These are phyloP conservation scores for Mortierella hygrophila DNA, from an alignment of 192 early-diverging fungal genomes.

Conservation along the genomic window DNA sequence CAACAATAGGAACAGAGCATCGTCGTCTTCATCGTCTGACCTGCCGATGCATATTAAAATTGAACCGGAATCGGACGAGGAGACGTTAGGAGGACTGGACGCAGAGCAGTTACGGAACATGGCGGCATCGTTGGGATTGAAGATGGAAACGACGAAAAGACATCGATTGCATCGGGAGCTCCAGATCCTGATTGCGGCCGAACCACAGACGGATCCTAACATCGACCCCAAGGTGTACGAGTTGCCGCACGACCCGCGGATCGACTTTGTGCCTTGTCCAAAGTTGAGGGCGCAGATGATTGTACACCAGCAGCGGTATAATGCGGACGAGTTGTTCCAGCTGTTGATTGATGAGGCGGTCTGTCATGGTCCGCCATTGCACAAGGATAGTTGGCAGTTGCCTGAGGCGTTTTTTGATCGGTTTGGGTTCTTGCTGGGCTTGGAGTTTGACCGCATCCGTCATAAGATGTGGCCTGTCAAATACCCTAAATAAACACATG, in stretches of 20 bases:
- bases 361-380: slow-evolving; percentile 52
- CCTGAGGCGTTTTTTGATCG: slow-evolving; percentile 54
- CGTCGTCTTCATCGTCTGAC: background rate
- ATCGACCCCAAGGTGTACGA: slow-evolving; percentile 50
- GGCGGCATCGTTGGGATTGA: slow-evolving; percentile 5
- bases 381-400: slow-evolving; percentile 52
- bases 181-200: slow-evolving; percentile 3
- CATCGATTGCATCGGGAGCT: slow-evolving; percentile 39
- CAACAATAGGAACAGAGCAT: background rate
- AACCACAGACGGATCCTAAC: slow-evolving; percentile 26
- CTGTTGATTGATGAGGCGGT: slow-evolving; percentile 42
- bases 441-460: slow-evolving; percentile 39
- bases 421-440: slow-evolving; percentile 42
- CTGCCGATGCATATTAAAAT: slow-evolving; percentile 3
- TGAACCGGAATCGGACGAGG: background rate
- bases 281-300: slow-evolving; percentile 58
- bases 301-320: slow-evolving; percentile 42
- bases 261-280: slow-evolving; percentile 54
- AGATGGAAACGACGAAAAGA: slow-evolving; percentile 8
- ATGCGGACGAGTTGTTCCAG: slow-evolving; percentile 42
- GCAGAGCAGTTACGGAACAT: slow-evolving; percentile 15
- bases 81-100: slow-evolving; percentile 1
- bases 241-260: slow-evolving; percentile 51
- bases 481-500: slow-evolving; percentile 2
- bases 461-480: slow-evolving; percentile 46